Conservation (phyloP, 2,329 filamentous ascomycete genomes). For the Cladosporium sp. region DNA sequence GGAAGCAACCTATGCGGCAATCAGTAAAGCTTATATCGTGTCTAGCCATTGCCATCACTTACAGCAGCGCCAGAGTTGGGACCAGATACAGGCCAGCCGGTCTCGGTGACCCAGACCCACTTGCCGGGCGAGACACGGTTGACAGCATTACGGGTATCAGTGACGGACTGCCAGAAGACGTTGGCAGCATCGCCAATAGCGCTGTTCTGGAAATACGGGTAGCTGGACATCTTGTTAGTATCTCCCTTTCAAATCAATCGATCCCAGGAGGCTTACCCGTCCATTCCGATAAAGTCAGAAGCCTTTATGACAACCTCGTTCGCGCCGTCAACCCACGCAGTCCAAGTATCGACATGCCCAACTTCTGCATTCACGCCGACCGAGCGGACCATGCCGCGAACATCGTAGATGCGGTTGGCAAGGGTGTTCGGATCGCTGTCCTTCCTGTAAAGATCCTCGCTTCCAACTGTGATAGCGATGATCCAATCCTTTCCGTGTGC, state of each 20-base stretch:
- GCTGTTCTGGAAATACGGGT: slow-evolving; percentile 61
- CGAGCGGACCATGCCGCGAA: slow-evolving; percentile 50
- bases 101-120: slow-evolving; percentile 33
- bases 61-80: slow-evolving; percentile 49
- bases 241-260: no score
- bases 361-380: slow-evolving; percentile 47
- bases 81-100: slow-evolving; percentile 59
- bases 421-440: slow-evolving; percentile 40
- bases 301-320: slow-evolving; percentile 60
- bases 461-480: slow-evolving; percentile 62
- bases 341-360: slow-evolving; percentile 62
- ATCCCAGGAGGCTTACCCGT: slow-evolving; percentile 39
- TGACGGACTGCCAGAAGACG: slow-evolving; percentile 48
- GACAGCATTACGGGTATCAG: slow-evolving; percentile 38
- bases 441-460: slow-evolving; percentile 63
- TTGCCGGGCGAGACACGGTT: slow-evolving; percentile 37
- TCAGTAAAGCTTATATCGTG: background rate
- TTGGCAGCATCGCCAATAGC: slow-evolving; percentile 53
- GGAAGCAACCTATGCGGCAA: slow-evolving; percentile 38
- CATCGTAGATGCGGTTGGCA: slow-evolving; percentile 47
- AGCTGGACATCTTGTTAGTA: slow-evolving; percentile 28
- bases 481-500: slow-evolving; percentile 56
- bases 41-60: background rate
- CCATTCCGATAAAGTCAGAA: slow-evolving; percentile 61
- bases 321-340: slow-evolving; percentile 48